Evolutionary conservation across 257 asterid species (phyloP), one percentile per base, ranked within the genome.

Genomic region (Solanum lycopersicoides): DNA sequence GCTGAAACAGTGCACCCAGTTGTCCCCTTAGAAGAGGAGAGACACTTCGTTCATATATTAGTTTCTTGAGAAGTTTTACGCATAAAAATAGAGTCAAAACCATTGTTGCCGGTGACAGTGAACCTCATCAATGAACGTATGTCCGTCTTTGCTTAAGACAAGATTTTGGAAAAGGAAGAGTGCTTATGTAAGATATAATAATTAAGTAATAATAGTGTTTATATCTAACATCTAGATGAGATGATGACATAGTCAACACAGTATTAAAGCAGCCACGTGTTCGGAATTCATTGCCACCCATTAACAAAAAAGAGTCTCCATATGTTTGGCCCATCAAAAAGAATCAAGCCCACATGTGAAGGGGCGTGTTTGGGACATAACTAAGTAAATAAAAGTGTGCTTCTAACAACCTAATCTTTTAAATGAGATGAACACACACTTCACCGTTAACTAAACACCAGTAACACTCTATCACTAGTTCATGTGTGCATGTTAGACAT

Each of bases 361-460:
- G n/a, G 75, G 21, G 13, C 23, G 2, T 69, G 76, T 15, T 69
- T 21, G 34, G 30, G 41, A 68, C 75, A 68, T 28, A 68, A 68
- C 14, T 68, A 68, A 28, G 39, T 68, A 14, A 30, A 30, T 68
- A 25, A 69, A 28, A 15, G 42, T 32, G 23, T 32, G 23, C 1
- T 30, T 15, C 76, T 30, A 30, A 32, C 42, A 69, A 32, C 76
- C 3, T 69, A 30, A 69, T 7, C 12, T 69, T 69, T 30, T 7
- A 69, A 9, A 30, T 14, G 42, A 15, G 42, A 69, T 69, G 76
- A 30, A 12, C 42, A 30, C n/a, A 32, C 76, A 69, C 41, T 15
- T 77, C 91, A 92, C 93, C 91, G 71, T 87, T 59, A 86, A 56
- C 11, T 56, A 8, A 56, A 69, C 42, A 6, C 34, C 34, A 66